These are phyloP conservation scores for Chrysoporthe cubensis DNA, from an alignment of 2,329 filamentous ascomycete species.

Conservation along the genomic window DNA sequence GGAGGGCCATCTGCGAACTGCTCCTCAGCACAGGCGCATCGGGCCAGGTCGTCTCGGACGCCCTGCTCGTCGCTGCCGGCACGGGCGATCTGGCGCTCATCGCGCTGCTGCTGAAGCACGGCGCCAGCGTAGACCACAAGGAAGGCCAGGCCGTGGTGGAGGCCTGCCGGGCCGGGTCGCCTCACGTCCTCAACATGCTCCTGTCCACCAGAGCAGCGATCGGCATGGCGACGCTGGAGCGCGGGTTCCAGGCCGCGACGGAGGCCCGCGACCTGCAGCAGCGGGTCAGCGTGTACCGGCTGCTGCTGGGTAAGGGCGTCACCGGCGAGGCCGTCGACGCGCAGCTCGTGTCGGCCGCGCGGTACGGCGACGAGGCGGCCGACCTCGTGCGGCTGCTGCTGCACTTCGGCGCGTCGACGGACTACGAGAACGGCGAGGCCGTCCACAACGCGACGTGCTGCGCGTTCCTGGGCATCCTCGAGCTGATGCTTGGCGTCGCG, in stretches of 20 bases:
- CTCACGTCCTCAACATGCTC: constrained; percentile 55
- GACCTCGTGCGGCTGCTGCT: constrained; percentile 56
- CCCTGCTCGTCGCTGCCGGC: constrained; percentile 54
- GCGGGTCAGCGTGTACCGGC: constrained; percentile 53
- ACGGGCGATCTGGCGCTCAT: constrained; percentile 58
- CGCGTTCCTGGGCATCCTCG: constrained; percentile 53
- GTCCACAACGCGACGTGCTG: constrained; percentile 58
- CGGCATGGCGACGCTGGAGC: constrained; percentile 48
- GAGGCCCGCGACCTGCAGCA: constrained; percentile 54
- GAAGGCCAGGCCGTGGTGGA: constrained; percentile 59
- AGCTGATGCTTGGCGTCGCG: constrained; percentile 55
- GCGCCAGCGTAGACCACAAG: constrained; percentile 54
- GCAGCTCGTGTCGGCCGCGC: constrained; percentile 56
- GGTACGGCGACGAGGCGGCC: constrained; percentile 54
- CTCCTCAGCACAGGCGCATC: constrained; percentile 53
- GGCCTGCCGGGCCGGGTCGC: constrained; percentile 55
- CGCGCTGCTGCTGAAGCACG: constrained; percentile 54
- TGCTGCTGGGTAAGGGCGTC: constrained; percentile 55
- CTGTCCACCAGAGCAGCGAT: constrained; percentile 46
- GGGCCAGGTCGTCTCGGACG: constrained; percentile 50
- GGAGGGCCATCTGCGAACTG: constrained; percentile 49
- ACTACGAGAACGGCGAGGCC: constrained; percentile 59
- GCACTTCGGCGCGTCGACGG: constrained; percentile 55
- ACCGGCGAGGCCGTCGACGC: constrained; percentile 55
- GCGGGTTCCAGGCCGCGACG: constrained; percentile 59